Base-by-base conservation (phyloP, 208 protist species). In the Leishmania amazonensis region DNA sequence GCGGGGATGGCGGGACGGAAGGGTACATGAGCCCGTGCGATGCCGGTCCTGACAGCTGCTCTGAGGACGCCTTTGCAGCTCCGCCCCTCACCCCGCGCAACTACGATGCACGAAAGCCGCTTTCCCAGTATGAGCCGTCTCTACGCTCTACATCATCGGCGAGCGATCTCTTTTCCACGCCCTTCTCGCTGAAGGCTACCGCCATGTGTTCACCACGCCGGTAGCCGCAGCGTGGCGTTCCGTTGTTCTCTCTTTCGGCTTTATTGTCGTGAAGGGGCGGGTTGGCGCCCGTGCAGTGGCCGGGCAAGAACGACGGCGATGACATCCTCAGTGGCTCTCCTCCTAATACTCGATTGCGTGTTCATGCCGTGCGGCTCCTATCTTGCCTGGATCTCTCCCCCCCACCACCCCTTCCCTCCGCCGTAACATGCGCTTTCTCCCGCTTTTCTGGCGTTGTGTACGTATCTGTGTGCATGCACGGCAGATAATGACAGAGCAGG, bases 41-140 rank as follows among this genome's bases (percentile, higher is more conserved):
- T 42, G 28, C 17, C 17, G 38, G 42, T 68, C 62, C 57, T 35
- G 8, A 74, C 53, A 35, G 51, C 45, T 49, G 9, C 13, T 75
- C 60, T 31, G 79, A 58, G 40, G 81, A 60, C 15, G 38, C 15
- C 8, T 38, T 71, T 7, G 64, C 45, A 0, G 78, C 78, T 0
- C 83, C 78, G 3, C 83, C 83, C 42, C 58, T 74, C 62, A 86
- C 83, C 9, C 83, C 83, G 24, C 83, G 83, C 65, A 81, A 86
- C 78, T 82, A 76, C 83, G 75, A 86, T 54, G 78, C 42, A 24
- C 71, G 54, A 1, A 74, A 64, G 38, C 78, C 62, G 31, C 58
- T 70, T 11, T 76, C 83, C 31, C 75, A 68, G 42, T 82, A 81
- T 51, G 78, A 68, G 73, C 51, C 77, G 0, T 86, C 72, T 24